Evolutionary conservation across 495 filamentous ascomycete genomes (phyloP), one percentile per base, ranked within the genome.

Genomic region (Xylaria longipes): DNA sequence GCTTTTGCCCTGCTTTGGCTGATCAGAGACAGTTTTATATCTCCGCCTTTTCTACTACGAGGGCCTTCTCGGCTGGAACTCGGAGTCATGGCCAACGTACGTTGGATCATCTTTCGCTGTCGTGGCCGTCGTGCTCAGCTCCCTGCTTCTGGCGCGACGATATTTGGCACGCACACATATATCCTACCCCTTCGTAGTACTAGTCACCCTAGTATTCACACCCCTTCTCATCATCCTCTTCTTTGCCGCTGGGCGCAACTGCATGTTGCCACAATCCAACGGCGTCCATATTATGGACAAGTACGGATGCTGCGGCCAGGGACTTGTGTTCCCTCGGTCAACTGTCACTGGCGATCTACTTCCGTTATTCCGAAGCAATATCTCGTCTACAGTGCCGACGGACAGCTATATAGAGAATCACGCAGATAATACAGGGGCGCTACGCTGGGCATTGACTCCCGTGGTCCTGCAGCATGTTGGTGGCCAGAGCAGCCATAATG

Each of bases 11-110:
- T 20, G 22, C 31, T 3, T 63, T 25, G 22, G 12, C 66, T 69
- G 27, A 69, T 56, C 3, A 25, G 1, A 45, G 29, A 6, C 20
- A 77, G 72, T 71, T 69, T 58, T 89, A 3, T 90, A 89, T 68
- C 78, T 91, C 25, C 84, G 88, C 3, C 80, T 90, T 5, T 91
- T 91, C 77, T 88, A 88, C 74, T 87, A 85, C 7, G 87, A 89
- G 74, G 81, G 84, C 54, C 83, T 85, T 31, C 80, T 87, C 17
- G 87, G 87, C 27, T 89, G 87, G 87, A 88, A 88, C 71, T 81
- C 76, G 20, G 86, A 89, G 67, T 79, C 86, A 62, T 87, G 84
- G 84, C 77, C 64, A 25, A 68, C 69, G 12, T 87, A 88, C 52
- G 69, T 86, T 0, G 65, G 69, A 17, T 82, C 77, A 54, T 83